phyloP scores from a whole-genome alignment of 495 filamentous ascomycete genomes.

The Cryomyces minteri region DNA sequence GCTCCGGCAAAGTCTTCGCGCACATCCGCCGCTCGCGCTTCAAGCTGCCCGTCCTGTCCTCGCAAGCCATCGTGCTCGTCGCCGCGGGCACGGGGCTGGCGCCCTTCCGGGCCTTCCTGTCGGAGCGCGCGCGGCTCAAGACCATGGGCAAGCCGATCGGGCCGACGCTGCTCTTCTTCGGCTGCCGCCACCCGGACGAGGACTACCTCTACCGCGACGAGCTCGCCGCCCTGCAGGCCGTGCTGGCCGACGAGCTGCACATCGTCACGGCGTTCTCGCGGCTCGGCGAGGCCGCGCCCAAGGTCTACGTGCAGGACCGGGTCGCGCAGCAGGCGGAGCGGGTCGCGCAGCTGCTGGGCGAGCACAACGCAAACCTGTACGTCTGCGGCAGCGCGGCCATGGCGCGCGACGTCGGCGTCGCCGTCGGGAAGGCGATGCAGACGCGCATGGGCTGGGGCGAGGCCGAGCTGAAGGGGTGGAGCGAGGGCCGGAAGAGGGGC shows the following conservation, averaged over 20 bases:
- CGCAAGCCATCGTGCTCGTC: conserved; percentile 26
- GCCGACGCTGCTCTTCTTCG: conserved; percentile 27
- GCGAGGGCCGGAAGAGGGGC: conserved; percentile 24
- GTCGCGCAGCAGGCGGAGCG: conserved; percentile 19
- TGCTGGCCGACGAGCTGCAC: background rate
- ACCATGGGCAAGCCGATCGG: conserved; percentile 23
- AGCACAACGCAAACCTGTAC: conserved; percentile 27
- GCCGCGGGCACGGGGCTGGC: conserved; percentile 29
- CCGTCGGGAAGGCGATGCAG: conserved; percentile 17
- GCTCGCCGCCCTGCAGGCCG: conserved; percentile 1
- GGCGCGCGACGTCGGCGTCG: conserved; percentile 28
- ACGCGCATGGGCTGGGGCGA: conserved; percentile 19
- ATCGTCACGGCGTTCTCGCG: background rate
- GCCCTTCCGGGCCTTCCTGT: conserved; percentile 28
- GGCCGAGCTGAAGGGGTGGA: conserved; percentile 24
- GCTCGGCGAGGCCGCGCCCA: background rate
- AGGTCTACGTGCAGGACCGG: conserved; percentile 24
- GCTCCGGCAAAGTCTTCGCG: conserved; percentile 19
- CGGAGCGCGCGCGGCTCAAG: conserved; percentile 23
- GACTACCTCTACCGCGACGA: conserved; percentile 28
- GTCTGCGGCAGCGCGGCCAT: conserved; percentile 29
- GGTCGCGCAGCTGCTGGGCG: conserved; percentile 15
- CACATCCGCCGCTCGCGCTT: conserved; percentile 29
- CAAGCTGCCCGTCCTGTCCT: conserved; percentile 21
- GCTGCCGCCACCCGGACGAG: conserved; percentile 23